A percentile compares a stretch with the other conserved stretches of the same genome.
These are phyloP conservation scores for Agastache rugosa DNA, from an alignment of 257 asterid species.

Conservation along the genomic window DNA sequence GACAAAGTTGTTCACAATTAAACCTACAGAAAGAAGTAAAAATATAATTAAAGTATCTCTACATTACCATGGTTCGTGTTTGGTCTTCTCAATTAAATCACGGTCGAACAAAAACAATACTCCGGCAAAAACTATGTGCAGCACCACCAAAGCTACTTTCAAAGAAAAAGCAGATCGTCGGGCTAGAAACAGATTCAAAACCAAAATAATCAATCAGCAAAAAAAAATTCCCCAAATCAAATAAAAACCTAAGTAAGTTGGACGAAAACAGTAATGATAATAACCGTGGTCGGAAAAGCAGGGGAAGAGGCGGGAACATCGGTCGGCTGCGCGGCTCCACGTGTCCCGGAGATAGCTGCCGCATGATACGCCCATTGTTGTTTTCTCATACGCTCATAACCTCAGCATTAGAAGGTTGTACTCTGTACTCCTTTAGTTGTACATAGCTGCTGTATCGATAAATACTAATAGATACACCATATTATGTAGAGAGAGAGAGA, in stretches of 20 bases:
- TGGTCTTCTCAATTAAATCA: conserved; percentile 70
- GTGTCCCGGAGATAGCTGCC: conserved; percentile 56
- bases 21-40: conserved; percentile 17
- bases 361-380: conserved; percentile 69
- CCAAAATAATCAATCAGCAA: conserved; percentile 14
- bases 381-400: conserved; percentile 46
- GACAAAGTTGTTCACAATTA: conserved; percentile 1
- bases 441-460: conserved; percentile 19
- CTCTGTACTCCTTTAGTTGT: conserved; percentile 40
- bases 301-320: conserved; percentile 76
- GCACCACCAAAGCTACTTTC: conserved; percentile 75
- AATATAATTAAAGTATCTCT: conserved; percentile 7
- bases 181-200: conserved; percentile 49
- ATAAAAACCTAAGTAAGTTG: not conserved
- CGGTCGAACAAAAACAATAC: conserved; percentile 62
- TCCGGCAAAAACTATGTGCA: conserved; percentile 76
- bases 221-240: conserved; percentile 26
- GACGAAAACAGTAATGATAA: not conserved
- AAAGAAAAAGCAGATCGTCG: conserved; percentile 80
- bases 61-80: conserved; percentile 73
- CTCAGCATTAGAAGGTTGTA: conserved; percentile 31
- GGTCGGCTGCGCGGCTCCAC: conserved; percentile 70
- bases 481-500: not conserved
- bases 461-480: not conserved
- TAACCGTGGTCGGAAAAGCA: conserved; percentile 93